phyloP scores from a whole-genome alignment of 2,329 filamentous ascomycete genomes.

The Aspergillus sp. region DNA sequence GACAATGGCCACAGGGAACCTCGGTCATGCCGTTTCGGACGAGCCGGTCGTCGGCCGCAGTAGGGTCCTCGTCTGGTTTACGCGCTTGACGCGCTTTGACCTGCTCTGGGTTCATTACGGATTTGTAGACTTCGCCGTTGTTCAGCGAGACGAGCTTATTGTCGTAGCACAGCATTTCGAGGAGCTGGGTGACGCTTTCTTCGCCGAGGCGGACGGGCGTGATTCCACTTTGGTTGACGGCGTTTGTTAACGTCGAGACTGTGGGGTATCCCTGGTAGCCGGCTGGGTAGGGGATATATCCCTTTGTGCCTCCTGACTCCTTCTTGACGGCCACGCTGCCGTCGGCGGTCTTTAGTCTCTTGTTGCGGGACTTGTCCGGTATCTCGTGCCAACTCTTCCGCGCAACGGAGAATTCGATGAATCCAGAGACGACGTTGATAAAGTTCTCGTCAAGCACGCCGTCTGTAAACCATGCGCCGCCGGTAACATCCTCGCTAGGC shows the following conservation, averaged over 20 bases:
- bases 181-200: conserved; percentile 77
- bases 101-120: conserved; percentile 40
- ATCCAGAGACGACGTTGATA: conserved; percentile 71
- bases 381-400: conserved; percentile 68
- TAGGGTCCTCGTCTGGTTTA: conserved; percentile 29
- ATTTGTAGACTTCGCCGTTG: conserved; percentile 51
- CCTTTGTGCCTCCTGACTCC: conserved; percentile 26
- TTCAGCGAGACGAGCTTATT: conserved; percentile 69
- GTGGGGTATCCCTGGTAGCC: conserved; percentile 80
- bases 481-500: conserved; percentile 86
- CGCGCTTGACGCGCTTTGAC: conserved; percentile 36
- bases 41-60: conserved; percentile 40
- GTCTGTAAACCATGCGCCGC: conserved; percentile 92
- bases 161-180: conserved; percentile 88
- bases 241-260: conserved; percentile 71
- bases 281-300: conserved; percentile 54
- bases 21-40: conserved; percentile 78
- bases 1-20: conserved; percentile 85
- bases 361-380: conserved; percentile 40
- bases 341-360: conserved; percentile 39
- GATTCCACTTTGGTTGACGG: conserved; percentile 67
- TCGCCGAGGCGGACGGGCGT: conserved; percentile 69
- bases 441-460: conserved; percentile 86
- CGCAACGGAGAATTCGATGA: conserved; percentile 73
- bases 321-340: conserved; percentile 33